Conservation (phyloP, 208 protist genomes). For the Herpetomonas samuelpessoai region DNA sequence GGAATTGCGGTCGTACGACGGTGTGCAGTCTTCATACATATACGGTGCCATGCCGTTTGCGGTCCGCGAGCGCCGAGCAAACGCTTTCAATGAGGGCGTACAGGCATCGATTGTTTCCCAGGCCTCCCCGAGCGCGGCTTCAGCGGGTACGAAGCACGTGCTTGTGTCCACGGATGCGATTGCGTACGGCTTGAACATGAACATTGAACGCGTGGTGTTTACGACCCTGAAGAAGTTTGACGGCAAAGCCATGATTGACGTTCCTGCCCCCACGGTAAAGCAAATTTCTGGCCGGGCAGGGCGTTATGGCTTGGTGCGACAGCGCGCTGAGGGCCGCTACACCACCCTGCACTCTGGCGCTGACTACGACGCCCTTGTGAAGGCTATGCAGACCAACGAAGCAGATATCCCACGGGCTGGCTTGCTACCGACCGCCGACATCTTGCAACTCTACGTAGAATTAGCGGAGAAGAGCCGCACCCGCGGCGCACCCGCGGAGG, state of each 20-base stretch:
- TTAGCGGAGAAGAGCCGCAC: slow-evolving; percentile 16
- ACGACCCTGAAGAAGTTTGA: slow-evolving; percentile 83
- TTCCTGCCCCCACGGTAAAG: slow-evolving; percentile 39
- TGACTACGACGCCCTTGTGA: slow-evolving; percentile 6
- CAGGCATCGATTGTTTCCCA: slow-evolving; percentile 9
- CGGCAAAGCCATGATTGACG: slow-evolving; percentile 30
- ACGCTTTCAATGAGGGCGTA: slow-evolving; percentile 81
- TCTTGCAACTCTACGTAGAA: slow-evolving; percentile 66
- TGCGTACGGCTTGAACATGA: slow-evolving; percentile 95
- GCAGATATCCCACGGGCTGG: slow-evolving; percentile 43
- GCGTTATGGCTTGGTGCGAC: slow-evolving; percentile 56
- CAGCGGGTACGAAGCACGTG: slow-evolving; percentile 26
- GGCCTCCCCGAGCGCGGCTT: background rate
- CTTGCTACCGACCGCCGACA: slow-evolving; percentile 68
- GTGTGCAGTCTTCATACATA: slow-evolving; percentile 63
- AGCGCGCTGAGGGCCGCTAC: slow-evolving; percentile 47
- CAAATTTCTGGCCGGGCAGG: slow-evolving; percentile 92
- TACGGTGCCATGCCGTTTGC: slow-evolving; percentile 94
- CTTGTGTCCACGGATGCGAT: slow-evolving; percentile 94
- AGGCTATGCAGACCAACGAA: slow-evolving; percentile 20
- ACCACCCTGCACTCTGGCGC: slow-evolving; percentile 50
- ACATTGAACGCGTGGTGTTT: slow-evolving; percentile 90
- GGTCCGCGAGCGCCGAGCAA: slow-evolving; percentile 76
- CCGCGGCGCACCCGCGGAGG: background rate
- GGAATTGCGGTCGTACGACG: slow-evolving; percentile 40